Evolutionary conservation across 2,329 filamentous ascomycete genomes (phyloP).

Genomic region (Botrytis cinerea): DNA sequence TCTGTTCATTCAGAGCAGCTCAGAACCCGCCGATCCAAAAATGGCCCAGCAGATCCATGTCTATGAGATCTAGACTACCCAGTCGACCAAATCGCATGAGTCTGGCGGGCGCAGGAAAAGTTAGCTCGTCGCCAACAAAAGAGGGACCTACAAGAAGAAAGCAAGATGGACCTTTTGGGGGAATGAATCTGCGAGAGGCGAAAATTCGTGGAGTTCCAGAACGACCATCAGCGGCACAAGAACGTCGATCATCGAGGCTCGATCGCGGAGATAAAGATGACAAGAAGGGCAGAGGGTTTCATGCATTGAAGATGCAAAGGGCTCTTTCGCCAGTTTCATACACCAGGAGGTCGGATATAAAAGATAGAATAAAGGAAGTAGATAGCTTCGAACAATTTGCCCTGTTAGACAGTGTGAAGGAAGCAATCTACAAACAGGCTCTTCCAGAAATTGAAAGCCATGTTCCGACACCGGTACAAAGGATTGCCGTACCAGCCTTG

Average conservation of each 20-base stretch:
- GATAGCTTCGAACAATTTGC: slow-evolving; percentile 81
- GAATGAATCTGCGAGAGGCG: slow-evolving; percentile 57
- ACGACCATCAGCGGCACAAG: slow-evolving; percentile 37
- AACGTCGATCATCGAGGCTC: slow-evolving; percentile 24
- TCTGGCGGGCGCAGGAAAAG: slow-evolving; percentile 33
- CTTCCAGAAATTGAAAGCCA: slow-evolving; percentile 74
- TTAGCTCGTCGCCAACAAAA: slow-evolving; percentile 27
- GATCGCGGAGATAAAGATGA: slow-evolving; percentile 26
- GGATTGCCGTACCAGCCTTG: slow-evolving; percentile 81
- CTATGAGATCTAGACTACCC: slow-evolving; percentile 23
- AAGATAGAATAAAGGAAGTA: slow-evolving; percentile 62
- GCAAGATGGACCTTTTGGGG: slow-evolving; percentile 56
- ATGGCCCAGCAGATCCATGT: slow-evolving; percentile 34
- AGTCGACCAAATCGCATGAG: slow-evolving; percentile 37
- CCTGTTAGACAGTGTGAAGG: slow-evolving; percentile 69
- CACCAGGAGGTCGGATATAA: slow-evolving; percentile 56
- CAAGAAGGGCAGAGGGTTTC: slow-evolving; percentile 51
- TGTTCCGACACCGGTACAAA: slow-evolving; percentile 84
- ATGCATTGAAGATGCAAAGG: slow-evolving; percentile 93
- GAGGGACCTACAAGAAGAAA: slow-evolving; percentile 44
- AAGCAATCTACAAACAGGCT: slow-evolving; percentile 71
- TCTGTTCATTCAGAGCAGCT: slow-evolving; percentile 58
- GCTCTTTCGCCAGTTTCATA: slow-evolving; percentile 77
- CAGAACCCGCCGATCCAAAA: slow-evolving; percentile 48
- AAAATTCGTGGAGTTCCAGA: slow-evolving; percentile 47